Evolutionary conservation across 306 rosid genomes (phyloP), one percentile per base, ranked within the genome.

Genomic region (Gynostemma pentaphyllum): DNA sequence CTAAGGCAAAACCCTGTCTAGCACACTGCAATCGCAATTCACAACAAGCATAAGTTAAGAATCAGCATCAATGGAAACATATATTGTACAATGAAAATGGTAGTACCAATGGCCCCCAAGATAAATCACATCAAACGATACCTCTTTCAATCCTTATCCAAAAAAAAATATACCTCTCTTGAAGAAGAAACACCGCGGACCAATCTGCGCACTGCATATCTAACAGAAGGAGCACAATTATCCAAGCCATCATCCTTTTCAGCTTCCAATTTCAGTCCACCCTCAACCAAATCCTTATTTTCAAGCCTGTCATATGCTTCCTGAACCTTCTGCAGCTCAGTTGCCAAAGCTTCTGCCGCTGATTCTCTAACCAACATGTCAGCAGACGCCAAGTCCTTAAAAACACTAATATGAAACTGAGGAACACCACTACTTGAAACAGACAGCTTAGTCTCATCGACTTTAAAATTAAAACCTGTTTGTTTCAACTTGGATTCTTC

Each of bases 171-270:
- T 45, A 90, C 96, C 95, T 86, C 95, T 81, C 99, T 86, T 0
- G 99, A 86, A 0, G 99, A 92, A 68, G 99, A 92, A 42, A 88
- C 94, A 48, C 99, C 96, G 2, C 99, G 95, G 50, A 92, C 78
- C 60, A 92, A 88, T 64, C 99, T 78, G 1, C 96, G 88, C 30
- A 92, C 49, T 5, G 99, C 99, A 73, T 92, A 92, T 80, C 85
- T 78, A 66, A 92, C 83, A n/a, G 99, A 92, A 9, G 99, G 95
- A 0, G 99, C 99, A 76, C 95, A 92, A 24, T 79, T 77, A 16
- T 92, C 87, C 77, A 92, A 76, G 18, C 99, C 96, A 75, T 92
- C 99, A 21, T 92, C 81, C 67, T 88, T 92, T 72, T 88, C 95
- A 15, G 95, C 96, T 75, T 92, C 99, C 81, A 92, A 61, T 68